phyloP scores from a whole-genome alignment of 2,329 filamentous ascomycete species.

The Dactylella cylindrospora region DNA sequence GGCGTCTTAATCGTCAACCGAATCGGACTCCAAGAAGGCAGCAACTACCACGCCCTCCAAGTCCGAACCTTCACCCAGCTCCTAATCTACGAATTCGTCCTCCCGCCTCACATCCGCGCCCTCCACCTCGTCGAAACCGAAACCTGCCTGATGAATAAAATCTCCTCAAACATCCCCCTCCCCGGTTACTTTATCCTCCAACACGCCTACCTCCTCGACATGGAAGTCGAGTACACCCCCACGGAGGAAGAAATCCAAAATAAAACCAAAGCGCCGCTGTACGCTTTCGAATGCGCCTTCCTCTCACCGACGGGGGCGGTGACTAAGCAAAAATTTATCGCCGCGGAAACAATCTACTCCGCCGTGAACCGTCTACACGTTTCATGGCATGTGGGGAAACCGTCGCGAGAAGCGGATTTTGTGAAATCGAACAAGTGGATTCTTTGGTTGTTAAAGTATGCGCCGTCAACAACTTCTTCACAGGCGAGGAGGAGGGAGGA shows the following conservation, averaged over 20 bases:
- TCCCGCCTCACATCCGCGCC: conserved; percentile 23
- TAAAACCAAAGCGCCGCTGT: neutral
- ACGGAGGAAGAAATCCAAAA: neutral
- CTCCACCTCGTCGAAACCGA: conserved; percentile 36
- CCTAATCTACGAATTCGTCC: conserved; percentile 24
- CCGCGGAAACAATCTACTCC: conserved; percentile 24
- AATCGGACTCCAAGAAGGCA: conserved; percentile 22
- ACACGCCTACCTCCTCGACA: conserved; percentile 25
- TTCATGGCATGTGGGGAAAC: conserved; percentile 27
- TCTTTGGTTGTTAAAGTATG: conserved; percentile 28
- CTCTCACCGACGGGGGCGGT: conserved; percentile 8
- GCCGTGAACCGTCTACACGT: conserved; percentile 20
- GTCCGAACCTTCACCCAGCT: conserved; percentile 33
- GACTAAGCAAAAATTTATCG: conserved; percentile 18
- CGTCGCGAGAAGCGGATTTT: conserved; percentile 15
- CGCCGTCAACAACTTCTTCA: conserved; percentile 8
- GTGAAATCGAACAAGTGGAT: conserved; percentile 29
- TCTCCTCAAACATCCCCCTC: neutral
- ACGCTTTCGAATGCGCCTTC: conserved; percentile 16
- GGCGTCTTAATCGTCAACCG: conserved; percentile 31
- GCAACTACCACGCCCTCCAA: conserved; percentile 18
- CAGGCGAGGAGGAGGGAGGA: conserved; percentile 12
- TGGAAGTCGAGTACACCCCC: conserved; percentile 11
- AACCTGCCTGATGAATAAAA: conserved; percentile 19
- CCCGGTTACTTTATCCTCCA: conserved; percentile 29